Percentiles rank a stretch among this genome's conserved stretches.
These are phyloP conservation scores for Dictyostelium brefeldianum DNA, from an alignment of 78 protist genomes.

Conservation along the genomic window DNA sequence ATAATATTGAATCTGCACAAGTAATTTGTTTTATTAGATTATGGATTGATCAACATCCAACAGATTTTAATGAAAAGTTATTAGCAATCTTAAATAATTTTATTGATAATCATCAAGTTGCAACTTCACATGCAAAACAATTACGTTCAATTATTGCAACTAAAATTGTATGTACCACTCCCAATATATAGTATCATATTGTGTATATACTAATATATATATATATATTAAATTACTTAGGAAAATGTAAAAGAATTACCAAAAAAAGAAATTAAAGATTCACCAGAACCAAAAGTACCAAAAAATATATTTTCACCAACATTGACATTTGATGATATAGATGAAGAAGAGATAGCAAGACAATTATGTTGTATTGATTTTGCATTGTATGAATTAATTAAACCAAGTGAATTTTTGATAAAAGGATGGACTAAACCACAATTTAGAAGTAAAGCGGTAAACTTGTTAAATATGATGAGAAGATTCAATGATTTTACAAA, in stretches of 20 bases:
- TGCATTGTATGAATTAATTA: constrained; percentile 68
- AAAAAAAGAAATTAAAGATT: constrained; percentile 16
- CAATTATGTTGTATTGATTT: constrained; percentile 83
- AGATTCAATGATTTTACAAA: constrained; percentile 84
- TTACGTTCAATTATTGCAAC: background rate
- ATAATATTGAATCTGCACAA: constrained; percentile 26
- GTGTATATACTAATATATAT: no score
- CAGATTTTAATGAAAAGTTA: constrained; percentile 71
- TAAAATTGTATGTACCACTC: constrained; percentile 39
- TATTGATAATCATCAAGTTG: constrained; percentile 58
- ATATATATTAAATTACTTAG: background rate
- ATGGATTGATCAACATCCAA: constrained; percentile 71
- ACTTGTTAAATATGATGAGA: constrained; percentile 65
- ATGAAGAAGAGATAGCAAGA: constrained; percentile 86
- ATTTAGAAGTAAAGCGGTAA: constrained; percentile 49
- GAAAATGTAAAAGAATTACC: constrained; percentile 11
- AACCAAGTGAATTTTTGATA: constrained; percentile 81
- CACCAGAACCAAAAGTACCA: constrained; percentile 87
- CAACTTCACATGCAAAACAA: constrained; percentile 38
- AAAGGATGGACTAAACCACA: constrained; percentile 86
- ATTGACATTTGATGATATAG: constrained; percentile 79
- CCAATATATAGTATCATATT: no score
- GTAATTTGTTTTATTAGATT: constrained; percentile 39
- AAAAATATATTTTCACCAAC: constrained; percentile 83
- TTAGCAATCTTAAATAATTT: constrained; percentile 67